Percentiles rank a stretch among this genome's conserved stretches.
Conservation (phyloP, 1,284 basidiomycete species). For the Entoloma clypeatum region DNA sequence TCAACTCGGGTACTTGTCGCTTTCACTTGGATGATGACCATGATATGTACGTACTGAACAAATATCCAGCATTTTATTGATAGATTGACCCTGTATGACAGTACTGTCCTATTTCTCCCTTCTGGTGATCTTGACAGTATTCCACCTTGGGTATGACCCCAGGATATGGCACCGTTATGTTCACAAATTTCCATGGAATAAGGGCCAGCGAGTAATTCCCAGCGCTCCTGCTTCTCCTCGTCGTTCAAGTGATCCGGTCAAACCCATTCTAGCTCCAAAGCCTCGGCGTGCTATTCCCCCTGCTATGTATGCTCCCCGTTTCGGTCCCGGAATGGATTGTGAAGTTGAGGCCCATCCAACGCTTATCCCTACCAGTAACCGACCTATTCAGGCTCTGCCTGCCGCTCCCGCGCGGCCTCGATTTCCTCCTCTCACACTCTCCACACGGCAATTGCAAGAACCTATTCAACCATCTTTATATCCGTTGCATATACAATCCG, state of each 20-base stretch:
- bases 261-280: slow-evolving; percentile 39
- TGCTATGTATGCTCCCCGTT: slow-evolving; percentile 32
- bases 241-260: slow-evolving; percentile 27
- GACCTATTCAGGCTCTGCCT: slow-evolving; percentile 19
- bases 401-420: slow-evolving; percentile 16
- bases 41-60: slow-evolving; percentile 44
- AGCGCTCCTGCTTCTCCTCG: slow-evolving; percentile 31
- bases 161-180: slow-evolving; percentile 52
- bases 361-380: slow-evolving; percentile 18
- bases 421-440: slow-evolving; percentile 11
- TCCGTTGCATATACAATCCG: slow-evolving; percentile 26
- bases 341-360: slow-evolving; percentile 45
- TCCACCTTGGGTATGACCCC: slow-evolving; percentile 36
- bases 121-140: slow-evolving; percentile 29
- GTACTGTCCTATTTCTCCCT: slow-evolving; percentile 37
- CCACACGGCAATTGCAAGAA: slow-evolving; percentile 12
- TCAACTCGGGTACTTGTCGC: slow-evolving; percentile 57
- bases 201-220: slow-evolving; percentile 24
- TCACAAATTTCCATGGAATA: slow-evolving; percentile 40
- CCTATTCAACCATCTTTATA: slow-evolving; percentile 25
- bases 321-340: slow-evolving; percentile 39
- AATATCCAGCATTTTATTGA: slow-evolving; percentile 6
- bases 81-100: slow-evolving; percentile 16
- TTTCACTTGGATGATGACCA: slow-evolving; percentile 60
- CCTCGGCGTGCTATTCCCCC: slow-evolving; percentile 36